Conservation (phyloP, 257 asterid species). For the Plectranthus barbatus region DNA sequence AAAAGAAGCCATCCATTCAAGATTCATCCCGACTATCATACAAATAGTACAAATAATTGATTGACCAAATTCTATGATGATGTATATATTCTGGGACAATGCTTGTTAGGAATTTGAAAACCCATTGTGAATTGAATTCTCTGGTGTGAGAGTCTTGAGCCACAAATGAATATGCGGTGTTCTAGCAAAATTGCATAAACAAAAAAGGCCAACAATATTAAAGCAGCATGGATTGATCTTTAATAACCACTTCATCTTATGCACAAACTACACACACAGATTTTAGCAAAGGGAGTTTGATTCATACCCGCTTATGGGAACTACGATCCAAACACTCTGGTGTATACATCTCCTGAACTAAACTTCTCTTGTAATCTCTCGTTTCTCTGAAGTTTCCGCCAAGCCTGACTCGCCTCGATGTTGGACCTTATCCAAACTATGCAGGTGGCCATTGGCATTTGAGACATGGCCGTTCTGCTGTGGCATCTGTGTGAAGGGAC, state of each 20-base stretch:
- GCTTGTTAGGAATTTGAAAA: background rate
- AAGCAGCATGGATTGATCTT: conserved; percentile 6
- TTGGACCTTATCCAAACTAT: conserved; percentile 34
- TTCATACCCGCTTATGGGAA: conserved; percentile 1
- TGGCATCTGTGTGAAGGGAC: conserved; percentile 31
- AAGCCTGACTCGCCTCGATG: conserved; percentile 38
- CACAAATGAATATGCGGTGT: too few relatives aligned
- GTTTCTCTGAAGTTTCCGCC: conserved; percentile 43
- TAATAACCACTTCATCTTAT: conserved; percentile 8
- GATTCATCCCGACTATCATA: conserved; percentile 3
- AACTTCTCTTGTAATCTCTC: conserved; percentile 54
- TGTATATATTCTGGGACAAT: conserved; percentile 35
- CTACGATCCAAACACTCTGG: conserved; percentile 60
- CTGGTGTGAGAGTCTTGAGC: conserved; percentile 7
- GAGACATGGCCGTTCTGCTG: conserved; percentile 43
- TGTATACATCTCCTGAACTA: conserved; percentile 60
- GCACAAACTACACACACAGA: conserved; percentile 24
- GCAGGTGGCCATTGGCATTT: conserved; percentile 33
- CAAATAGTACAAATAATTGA: conserved; percentile 19
- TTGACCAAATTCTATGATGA: conserved; percentile 22
- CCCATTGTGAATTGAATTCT: background rate
- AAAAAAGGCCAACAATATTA: background rate
- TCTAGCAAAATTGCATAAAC: too few relatives aligned
- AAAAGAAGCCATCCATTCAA: conserved; percentile 4
- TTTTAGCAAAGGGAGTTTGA: conserved; percentile 10